Base-by-base conservation (phyloP, 192 early-diverging fungal species). In the Coemansia sp. region DNA sequence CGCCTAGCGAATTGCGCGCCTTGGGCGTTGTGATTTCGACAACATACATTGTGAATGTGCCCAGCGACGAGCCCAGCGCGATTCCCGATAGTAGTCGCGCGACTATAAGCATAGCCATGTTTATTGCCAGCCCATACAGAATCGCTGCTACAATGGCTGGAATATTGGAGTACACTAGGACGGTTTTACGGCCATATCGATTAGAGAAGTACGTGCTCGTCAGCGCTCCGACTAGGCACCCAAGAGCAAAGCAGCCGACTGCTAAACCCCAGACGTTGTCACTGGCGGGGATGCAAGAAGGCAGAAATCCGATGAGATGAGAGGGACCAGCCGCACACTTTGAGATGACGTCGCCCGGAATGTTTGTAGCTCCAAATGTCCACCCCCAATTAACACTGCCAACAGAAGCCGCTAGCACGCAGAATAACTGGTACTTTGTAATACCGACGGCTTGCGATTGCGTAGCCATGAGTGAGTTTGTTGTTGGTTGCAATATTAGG, bases 41-140 rank as follows among this genome's bases (percentile, higher is more conserved):
- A 23, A 94, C 83, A 63, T 94, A 94, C 5, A 88, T 87, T 14
- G 85, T 84, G 38, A 87, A 79, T 14, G 78, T 86, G 0, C 86
- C 86, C 29, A 71, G 70, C 3, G 80, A 73, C n/a, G 88, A 76
- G 19, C 94, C 94, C 38, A 88, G 85, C 1, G 84, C 87, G 41
- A 92, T 72, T 7, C 94, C 94, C 3, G 82, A 78, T 17, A 91
- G 29, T n/a, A 93, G 68, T 27, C 94, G 90, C 12, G 87, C 92
- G 36, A 87, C 45, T 60, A 82, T 79, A 34, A 93, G 84, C 82
- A 88, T 87, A 5, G 82, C 70, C 29, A 86, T 72, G 45, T 86
- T 84, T 6, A 83, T 66, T n/a, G 89, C 81, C 10, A 86, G 66
- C 2, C 78, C 81, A 23, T 91, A 71, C 7, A 91, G 58, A 6